phyloP scores from a whole-genome alignment of 352 stramenopile genomes.

The Pythium pyrilobum region DNA sequence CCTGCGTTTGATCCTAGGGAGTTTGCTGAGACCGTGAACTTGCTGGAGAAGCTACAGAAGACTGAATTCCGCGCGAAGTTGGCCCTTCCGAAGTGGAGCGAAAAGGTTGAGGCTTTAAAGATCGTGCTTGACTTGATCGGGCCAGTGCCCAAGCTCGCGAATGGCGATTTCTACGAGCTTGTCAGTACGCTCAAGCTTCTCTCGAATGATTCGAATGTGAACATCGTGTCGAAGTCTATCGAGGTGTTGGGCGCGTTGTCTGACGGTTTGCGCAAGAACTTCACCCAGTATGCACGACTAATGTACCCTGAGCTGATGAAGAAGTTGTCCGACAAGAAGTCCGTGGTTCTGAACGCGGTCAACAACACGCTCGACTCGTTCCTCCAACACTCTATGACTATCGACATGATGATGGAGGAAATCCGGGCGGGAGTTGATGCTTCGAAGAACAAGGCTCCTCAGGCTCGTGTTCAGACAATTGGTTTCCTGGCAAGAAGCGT shows the following conservation, averaged over 20 bases:
- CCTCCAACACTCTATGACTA: slow-evolving; percentile 70
- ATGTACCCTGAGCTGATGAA: slow-evolving; percentile 78
- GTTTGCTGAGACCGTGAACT: slow-evolving; percentile 81
- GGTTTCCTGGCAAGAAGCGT: slow-evolving; percentile 62
- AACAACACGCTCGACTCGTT: slow-evolving; percentile 83
- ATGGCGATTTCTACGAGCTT: slow-evolving; percentile 84
- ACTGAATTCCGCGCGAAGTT: slow-evolving; percentile 80
- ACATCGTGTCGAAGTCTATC: slow-evolving; percentile 82
- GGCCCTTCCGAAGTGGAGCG: slow-evolving; percentile 76
- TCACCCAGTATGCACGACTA: slow-evolving; percentile 63
- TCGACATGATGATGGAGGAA: slow-evolving; percentile 88
- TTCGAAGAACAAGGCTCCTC: slow-evolving; percentile 78
- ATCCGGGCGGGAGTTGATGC: slow-evolving; percentile 62
- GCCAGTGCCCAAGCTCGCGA: slow-evolving; percentile 77
- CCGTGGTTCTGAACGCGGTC: slow-evolving; percentile 71
- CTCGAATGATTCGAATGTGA: slow-evolving; percentile 83
- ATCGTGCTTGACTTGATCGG: slow-evolving; percentile 83
- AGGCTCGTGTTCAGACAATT: slow-evolving; percentile 72
- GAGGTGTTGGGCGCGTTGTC: slow-evolving; percentile 75
- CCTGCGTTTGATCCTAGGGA: slow-evolving; percentile 69
- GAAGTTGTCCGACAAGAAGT: slow-evolving; percentile 88
- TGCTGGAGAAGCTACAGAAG: slow-evolving; percentile 72
- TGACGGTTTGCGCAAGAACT: slow-evolving; percentile 78
- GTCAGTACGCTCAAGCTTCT: slow-evolving; percentile 78
- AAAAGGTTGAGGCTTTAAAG: slow-evolving; percentile 82